Evolutionary conservation across 2,329 filamentous ascomycete genomes (phyloP), one percentile per base, ranked within the genome.

Genomic region (Pseudopyricularia cyperi): DNA sequence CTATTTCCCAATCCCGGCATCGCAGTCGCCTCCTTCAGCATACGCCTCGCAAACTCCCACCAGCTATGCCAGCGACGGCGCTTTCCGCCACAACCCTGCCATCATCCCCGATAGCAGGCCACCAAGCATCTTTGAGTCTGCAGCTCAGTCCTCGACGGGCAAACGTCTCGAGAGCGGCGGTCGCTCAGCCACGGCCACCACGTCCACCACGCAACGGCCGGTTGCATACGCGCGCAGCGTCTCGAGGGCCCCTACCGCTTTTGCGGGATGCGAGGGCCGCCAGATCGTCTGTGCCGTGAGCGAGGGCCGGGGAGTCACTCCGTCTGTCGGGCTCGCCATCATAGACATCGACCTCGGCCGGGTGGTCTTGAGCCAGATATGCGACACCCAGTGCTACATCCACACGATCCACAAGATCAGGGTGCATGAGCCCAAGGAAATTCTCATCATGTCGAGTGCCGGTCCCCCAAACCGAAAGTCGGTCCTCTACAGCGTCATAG

Each of bases 341-440:
- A 74, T 96, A 62, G 94, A 97, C 61, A 73, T 94, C 3, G 83
- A 87, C 42, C 90, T 87, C 2, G 87, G 85, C 37, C 89, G 95
- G 66, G 87, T 82, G 15, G 80, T 89, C 28, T 75, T 97, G 37
- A 94, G 88, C 62, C 89, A 96, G 61, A 91, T 97, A 57, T 89
- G 85, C 62, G 91, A 97, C 65, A 94, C 84, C 53, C 89, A 95
- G 63, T 94, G 89, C 33, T 97, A 95, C 63, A 83, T 89, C 53
- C 84, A 83, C 61, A 95, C 89, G 0, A 73, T 95, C 30, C 87
- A 95, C 66, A 95, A 96, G 63, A 75, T 97, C 33, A 79, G 80
- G 51, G 81, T 95, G 24, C 86, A 88, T 59, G 79, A 85, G 24
- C 90, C 91, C 0, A 85, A 83, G 2, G 81, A 84, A 56, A 86